Evolutionary conservation across 2,329 filamentous ascomycete genomes (phyloP), one percentile per base, ranked within the genome.

Genomic region (Fusarium sp.): DNA sequence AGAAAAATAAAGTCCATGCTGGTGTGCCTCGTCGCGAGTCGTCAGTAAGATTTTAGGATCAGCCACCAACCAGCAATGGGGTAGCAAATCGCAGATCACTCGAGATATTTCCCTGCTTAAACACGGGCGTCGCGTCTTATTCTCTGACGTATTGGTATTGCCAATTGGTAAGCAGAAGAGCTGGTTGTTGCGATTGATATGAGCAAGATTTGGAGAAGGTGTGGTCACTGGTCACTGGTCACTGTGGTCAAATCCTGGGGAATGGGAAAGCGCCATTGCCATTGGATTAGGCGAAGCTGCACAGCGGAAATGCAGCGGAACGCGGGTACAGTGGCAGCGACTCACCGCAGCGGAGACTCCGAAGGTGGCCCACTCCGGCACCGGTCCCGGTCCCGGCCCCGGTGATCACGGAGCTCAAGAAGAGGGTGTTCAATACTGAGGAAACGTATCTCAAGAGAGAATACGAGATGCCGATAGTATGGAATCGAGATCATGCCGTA

Each of bases 131-230:
- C 59, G 50, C 55, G 60, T 54, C 41, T 50, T 31, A 23, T 42
- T 50, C 38, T 72, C 48, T 68, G 54, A 50, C 37, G 33, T 28
- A 70, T 73, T 70, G n/a, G n/a, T n/a, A n/a, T n/a, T n/a, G n/a
- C n/a, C n/a, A n/a, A n/a, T n/a, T n/a, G 58, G 63, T 73, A 74
- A 72, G 66, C 70, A 71, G 33, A 43, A 23, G 20, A 43, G 53
- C 31, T 48, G 29, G 21, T 41, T 49, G 55, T 54, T 70, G 50
- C 46, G 63, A 56, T 67, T 57, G 59, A 71, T 68, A 52, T 65
- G 46, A 56, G 24, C 38, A 38, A 58, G 50, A 39, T 59, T 59
- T 37, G 49, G 21, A 21, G 44, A 21, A 43, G 41, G 39, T 63
- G 39, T 63, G 56, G 33, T 35, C 7, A n/a, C n/a, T n/a, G n/a